A percentile compares a stretch with the other conserved stretches of the same genome.
phyloP scores from a whole-genome alignment of 2,329 filamentous ascomycete species.

The Coniochaeta sp. region DNA sequence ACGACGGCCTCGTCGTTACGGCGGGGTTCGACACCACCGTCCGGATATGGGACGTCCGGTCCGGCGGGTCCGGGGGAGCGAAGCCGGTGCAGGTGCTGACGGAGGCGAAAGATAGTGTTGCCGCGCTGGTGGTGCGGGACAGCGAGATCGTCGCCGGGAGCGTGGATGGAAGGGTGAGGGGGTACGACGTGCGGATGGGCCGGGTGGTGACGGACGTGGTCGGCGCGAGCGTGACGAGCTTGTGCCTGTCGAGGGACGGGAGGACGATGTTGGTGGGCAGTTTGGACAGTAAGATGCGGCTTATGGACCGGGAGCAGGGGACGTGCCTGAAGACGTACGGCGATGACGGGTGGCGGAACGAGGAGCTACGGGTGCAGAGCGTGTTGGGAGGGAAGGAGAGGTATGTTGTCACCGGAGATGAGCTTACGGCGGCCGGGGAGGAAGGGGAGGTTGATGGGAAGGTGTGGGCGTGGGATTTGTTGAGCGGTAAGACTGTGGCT shows the following conservation, averaged over 20 bases:
- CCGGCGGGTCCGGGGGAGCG: slow-evolving; percentile 25
- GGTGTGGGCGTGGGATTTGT: slow-evolving; percentile 76
- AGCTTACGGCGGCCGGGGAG: slow-evolving; percentile 36
- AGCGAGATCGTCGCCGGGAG: slow-evolving; percentile 65
- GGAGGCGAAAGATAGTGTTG: slow-evolving; percentile 67
- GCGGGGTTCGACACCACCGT: slow-evolving; percentile 71
- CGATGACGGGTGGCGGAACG: slow-evolving; percentile 52
- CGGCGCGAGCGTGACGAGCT: slow-evolving; percentile 64
- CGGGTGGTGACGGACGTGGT: slow-evolving; percentile 64
- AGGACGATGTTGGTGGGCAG: slow-evolving; percentile 67
- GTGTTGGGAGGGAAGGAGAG: slow-evolving; percentile 70
- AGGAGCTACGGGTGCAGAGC: slow-evolving; percentile 66
- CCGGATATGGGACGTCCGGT: slow-evolving; percentile 65
- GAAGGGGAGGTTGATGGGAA: slow-evolving; percentile 42
- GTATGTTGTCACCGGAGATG: slow-evolving; percentile 74
- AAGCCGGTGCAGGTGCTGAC: slow-evolving; percentile 66
- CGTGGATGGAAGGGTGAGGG: slow-evolving; percentile 75
- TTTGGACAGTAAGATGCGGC: slow-evolving; percentile 67
- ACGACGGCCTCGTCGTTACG: slow-evolving; percentile 64
- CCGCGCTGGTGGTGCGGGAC: slow-evolving; percentile 37
- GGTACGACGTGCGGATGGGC: slow-evolving; percentile 79
- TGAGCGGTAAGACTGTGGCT: slow-evolving; percentile 63
- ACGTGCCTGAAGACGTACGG: slow-evolving; percentile 66
- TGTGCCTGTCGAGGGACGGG: slow-evolving; percentile 64
- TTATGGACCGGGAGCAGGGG: slow-evolving; percentile 75